Evolutionary conservation across 139 green algal species (phyloP), one percentile per base, ranked within the genome.

Genomic region (Chloropicon primus): DNA sequence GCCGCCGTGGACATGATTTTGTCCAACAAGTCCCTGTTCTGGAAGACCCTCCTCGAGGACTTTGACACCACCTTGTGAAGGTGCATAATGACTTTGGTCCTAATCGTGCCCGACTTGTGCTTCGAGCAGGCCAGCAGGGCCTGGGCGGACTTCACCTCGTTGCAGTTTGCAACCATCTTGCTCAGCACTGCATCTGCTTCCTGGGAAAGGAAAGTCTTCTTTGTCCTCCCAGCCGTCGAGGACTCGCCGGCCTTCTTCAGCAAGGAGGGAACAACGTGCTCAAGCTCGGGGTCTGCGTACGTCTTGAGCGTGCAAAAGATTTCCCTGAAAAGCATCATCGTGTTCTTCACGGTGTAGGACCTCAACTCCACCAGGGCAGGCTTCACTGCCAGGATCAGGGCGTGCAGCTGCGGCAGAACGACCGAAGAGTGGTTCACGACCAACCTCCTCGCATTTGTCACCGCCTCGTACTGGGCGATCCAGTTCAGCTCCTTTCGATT

Each of bases 401-500:
- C 85, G 75, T 92, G 86, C 77, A 92, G 41, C 0, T 26, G 28
- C 28, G 78, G 72, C 24, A 25, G 21, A 24, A 90, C 73, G 27
- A 88, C 54, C 1, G 82, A 80, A 0, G 76, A 21, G 85, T 96
- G 87, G 84, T 94, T 84, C 76, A 79, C 78, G 1, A 90, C 80
- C 17, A 93, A 72, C 26, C 90, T 83, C 25, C 90, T 82, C 1
- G 80, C 82, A 27, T 87, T 87, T 21, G 84, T 85, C 21, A 96
- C 74, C 23, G 87, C 90, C 27, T 94, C 88, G 74, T 88, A 85
- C 82, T 96, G 91, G 2, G 78, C 86, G 73, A 87, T 83, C 91
- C 91, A 96, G 83, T 96, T 87, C 53, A 96, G 83, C 83, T 94
- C 90, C 85, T 92, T 92, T 53, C 82, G 84, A 71, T 90, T 86